These are phyloP conservation scores for Pseudevernia furfuracea DNA, from an alignment of 495 filamentous ascomycete genomes.

Conservation along the genomic window DNA sequence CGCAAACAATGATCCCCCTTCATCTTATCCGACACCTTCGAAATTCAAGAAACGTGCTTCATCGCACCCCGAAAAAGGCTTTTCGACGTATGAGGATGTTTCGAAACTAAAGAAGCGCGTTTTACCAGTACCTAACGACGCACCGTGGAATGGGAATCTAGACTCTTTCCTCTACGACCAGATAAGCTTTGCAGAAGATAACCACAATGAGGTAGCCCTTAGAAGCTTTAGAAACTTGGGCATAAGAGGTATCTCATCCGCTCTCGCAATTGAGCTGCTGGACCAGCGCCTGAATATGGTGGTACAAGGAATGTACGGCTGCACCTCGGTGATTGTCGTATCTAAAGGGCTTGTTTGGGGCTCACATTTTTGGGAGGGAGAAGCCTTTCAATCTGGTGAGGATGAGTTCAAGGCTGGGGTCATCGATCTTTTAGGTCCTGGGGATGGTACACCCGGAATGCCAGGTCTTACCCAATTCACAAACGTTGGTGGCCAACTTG, in stretches of 20 bases:
- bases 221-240: background rate
- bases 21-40: background rate
- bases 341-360: background rate
- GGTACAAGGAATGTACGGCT: background rate
- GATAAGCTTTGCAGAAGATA: background rate
- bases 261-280: background rate
- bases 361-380: background rate
- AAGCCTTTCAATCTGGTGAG: background rate
- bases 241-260: background rate
- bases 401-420: background rate
- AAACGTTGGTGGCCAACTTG: background rate
- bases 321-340: background rate
- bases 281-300: background rate
- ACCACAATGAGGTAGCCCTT: background rate
- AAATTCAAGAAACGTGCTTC: background rate
- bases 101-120: background rate
- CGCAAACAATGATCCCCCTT: background rate
- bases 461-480: background rate
- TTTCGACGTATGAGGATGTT: background rate
- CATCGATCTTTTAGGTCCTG: background rate
- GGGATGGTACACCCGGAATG: background rate
- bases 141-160: background rate
- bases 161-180: background rate
- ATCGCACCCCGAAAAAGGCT: too few species aligned
- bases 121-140: background rate